A percentile compares a stretch with the other conserved stretches of the same genome.
phyloP scores from a whole-genome alignment of 2,329 filamentous ascomycete genomes.

The Fusarium miscanthi region DNA sequence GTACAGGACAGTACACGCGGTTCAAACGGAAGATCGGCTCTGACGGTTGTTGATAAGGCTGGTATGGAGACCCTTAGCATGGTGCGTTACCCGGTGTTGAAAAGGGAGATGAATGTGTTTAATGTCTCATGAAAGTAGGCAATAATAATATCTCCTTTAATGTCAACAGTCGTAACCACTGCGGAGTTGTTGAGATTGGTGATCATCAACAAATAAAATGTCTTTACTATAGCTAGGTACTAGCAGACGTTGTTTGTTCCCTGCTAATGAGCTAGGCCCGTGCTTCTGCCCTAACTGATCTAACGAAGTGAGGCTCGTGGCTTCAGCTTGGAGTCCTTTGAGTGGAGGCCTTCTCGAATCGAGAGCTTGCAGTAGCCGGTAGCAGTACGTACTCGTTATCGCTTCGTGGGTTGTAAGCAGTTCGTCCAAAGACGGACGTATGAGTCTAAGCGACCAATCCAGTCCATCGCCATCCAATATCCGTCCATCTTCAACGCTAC shows the following conservation, averaged over 20 bases:
- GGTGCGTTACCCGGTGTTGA: background rate
- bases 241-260: constrained; percentile 17
- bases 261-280: constrained; percentile 36
- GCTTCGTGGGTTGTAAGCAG: constrained; percentile 14
- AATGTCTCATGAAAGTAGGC: background rate
- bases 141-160: constrained; percentile 14
- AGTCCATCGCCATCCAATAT: constrained; percentile 12
- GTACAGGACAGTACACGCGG: background rate
- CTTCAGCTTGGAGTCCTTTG: constrained; percentile 28
- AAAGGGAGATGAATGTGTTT: constrained; percentile 8
- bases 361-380: background rate
- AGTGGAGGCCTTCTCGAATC: constrained; percentile 27
- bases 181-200: constrained; percentile 33
- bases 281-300: constrained; percentile 38
- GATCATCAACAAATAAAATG: constrained; percentile 31
- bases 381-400: constrained; percentile 35
- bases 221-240: constrained; percentile 14
- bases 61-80: background rate
- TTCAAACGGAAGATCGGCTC: constrained; percentile 1
- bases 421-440: constrained; percentile 26
- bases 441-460: constrained; percentile 20
- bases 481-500: constrained; percentile 26
- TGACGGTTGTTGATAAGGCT: background rate
- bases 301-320: constrained; percentile 38
- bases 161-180: constrained; percentile 3